Conservation (phyloP, 139 green algal species). For the Closterium sp. region DNA sequence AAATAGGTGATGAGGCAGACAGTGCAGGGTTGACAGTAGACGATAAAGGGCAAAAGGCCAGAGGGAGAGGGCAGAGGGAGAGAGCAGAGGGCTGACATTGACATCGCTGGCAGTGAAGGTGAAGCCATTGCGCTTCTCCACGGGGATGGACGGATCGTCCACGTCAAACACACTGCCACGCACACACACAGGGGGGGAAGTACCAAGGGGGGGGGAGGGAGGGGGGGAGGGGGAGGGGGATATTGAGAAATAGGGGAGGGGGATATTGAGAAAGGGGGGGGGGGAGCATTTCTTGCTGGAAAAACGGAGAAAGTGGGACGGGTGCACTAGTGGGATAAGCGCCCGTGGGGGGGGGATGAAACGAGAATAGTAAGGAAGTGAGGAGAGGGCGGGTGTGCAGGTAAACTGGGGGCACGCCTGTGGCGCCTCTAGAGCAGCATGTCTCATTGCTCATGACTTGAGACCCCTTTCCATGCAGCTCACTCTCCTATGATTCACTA, state of each 20-base stretch:
- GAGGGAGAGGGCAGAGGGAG: background rate
- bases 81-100: background rate
- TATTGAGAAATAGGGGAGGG: background rate
- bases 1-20: background rate
- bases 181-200: background rate
- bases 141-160: slow-evolving; percentile 39
- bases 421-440: no score
- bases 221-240: background rate
- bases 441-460: no score
- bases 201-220: background rate
- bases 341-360: background rate
- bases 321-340: background rate
- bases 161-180: slow-evolving; percentile 61
- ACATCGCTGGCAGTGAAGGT: slow-evolving; percentile 51
- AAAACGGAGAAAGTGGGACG: background rate
- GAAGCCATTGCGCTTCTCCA: slow-evolving; percentile 55
- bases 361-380: background rate
- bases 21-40: background rate
- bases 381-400: background rate
- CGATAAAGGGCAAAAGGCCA: background rate
- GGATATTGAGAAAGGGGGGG: background rate
- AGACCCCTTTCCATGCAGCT: no score
- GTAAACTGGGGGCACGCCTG: background rate
- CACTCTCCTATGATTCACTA: no score
- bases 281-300: background rate